These are phyloP conservation scores for Exophiala lecanii-corni DNA, from an alignment of 2,329 filamentous ascomycete species.

Conservation along the genomic window DNA sequence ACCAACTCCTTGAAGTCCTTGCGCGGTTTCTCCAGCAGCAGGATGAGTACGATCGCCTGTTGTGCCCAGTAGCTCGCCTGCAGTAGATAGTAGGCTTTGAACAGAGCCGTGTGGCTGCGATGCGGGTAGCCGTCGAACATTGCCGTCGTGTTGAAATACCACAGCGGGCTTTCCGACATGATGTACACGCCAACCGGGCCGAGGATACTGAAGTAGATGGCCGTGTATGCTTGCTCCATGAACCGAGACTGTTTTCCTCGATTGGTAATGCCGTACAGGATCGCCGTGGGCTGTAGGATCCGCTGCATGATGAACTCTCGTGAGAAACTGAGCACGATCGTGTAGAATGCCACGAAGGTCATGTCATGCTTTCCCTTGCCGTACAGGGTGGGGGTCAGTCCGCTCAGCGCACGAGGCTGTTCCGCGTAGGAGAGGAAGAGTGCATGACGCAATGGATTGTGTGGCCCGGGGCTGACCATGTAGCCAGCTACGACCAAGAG, in stretches of 20 bases:
- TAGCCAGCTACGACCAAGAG: constrained; percentile 59
- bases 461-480: constrained; percentile 63
- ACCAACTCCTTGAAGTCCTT: constrained; percentile 89
- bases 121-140: constrained; percentile 84
- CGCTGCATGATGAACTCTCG: constrained; percentile 89
- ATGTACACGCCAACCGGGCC: constrained; percentile 76
- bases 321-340: constrained; percentile 74
- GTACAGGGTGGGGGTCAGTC: constrained; percentile 53
- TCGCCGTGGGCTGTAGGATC: constrained; percentile 66
- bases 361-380: constrained; percentile 75
- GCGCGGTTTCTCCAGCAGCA: constrained; percentile 78
- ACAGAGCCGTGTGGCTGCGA: constrained; percentile 63
- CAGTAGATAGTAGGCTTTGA: constrained; percentile 88
- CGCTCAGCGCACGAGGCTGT: constrained; percentile 42
- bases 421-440: constrained; percentile 79
- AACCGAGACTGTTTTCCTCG: constrained; percentile 76
- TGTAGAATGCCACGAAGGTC: constrained; percentile 77
- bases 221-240: constrained; percentile 88
- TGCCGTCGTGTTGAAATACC: constrained; percentile 79
- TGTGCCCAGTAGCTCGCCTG: constrained; percentile 86
- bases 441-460: constrained; percentile 70
- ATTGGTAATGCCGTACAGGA: constrained; percentile 58
- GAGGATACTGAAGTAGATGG: constrained; percentile 72
- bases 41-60: constrained; percentile 73
- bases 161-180: constrained; percentile 65